A percentile compares a stretch with the other conserved stretches of the same genome.
Conservation (phyloP, 345 rosid species). For the Abelmoschus esculentus region DNA sequence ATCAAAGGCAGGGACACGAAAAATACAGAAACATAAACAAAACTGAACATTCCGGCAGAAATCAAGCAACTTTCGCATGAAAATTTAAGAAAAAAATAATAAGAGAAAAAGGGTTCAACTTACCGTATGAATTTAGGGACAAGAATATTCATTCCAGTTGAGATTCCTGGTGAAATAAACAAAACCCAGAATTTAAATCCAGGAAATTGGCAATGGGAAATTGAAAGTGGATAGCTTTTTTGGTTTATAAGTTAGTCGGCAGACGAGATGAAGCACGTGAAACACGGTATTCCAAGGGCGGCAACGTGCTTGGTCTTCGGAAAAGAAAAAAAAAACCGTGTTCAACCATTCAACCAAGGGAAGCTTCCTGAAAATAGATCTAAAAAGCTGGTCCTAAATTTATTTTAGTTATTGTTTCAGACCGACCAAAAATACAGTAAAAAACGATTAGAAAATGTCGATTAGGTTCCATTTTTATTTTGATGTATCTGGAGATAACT, state of each 20-base stretch:
- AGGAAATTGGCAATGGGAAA: not conserved
- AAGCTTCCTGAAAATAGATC: not conserved
- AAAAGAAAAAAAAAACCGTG: not conserved
- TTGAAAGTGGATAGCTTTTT: not conserved
- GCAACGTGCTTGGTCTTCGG: not conserved
- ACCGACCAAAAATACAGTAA: too few species aligned
- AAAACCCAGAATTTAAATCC: not conserved
- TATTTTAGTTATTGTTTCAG: too few species aligned
- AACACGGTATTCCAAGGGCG: not conserved
- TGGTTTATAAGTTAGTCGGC: not conserved
- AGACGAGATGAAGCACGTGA: not conserved
- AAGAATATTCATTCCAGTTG: conserved; percentile 8
- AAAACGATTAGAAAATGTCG: too few species aligned
- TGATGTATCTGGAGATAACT: too few species aligned
- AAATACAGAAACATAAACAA: not conserved
- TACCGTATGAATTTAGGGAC: not conserved
- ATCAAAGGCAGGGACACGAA: not conserved
- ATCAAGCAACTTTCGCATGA: not conserved
- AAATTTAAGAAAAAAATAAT: not conserved
- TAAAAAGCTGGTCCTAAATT: not conserved
- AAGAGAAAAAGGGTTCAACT: not conserved
- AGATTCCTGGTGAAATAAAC: not conserved
- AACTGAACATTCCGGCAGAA: not conserved
- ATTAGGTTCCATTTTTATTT: too few species aligned
- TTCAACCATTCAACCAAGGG: not conserved